A percentile compares a stretch with the other conserved stretches of the same genome.
Evolutionary conservation across 495 filamentous ascomycete species (phyloP).

Genomic region (Aspergillus asperescens): DNA sequence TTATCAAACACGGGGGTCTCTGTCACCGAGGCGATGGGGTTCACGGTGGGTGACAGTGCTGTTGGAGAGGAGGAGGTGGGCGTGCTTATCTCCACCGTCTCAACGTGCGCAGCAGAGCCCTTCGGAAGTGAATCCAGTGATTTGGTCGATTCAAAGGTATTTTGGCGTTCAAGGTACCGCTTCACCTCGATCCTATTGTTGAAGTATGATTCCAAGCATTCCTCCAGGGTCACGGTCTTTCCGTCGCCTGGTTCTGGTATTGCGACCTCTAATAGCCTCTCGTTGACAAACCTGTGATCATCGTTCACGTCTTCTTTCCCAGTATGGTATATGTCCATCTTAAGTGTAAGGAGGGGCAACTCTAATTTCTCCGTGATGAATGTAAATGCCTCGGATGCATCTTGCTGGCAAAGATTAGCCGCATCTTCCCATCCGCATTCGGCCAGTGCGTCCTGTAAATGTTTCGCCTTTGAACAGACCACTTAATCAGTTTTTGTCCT

Average conservation of each 20-base stretch:
- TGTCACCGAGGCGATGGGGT: constrained; percentile 30
- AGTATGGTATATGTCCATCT: constrained; percentile 91
- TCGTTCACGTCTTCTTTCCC: constrained; percentile 75
- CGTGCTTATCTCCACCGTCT: constrained; percentile 51
- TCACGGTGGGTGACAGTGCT: constrained; percentile 27
- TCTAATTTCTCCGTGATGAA: constrained; percentile 89
- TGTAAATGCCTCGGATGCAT: constrained; percentile 89
- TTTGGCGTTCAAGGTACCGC: constrained; percentile 63
- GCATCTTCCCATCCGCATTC: constrained; percentile 91
- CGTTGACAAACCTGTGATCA: constrained; percentile 91
- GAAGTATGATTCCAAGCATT: constrained; percentile 90
- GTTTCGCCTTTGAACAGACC: constrained; percentile 56
- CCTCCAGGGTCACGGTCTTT: constrained; percentile 68
- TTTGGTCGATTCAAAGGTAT: constrained; percentile 49
- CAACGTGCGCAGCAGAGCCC: constrained; percentile 48
- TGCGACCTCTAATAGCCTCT: constrained; percentile 85
- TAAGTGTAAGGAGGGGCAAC: constrained; percentile 81
- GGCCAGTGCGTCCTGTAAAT: constrained; percentile 76
- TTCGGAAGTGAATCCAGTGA: constrained; percentile 51
- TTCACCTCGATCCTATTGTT: constrained; percentile 91
- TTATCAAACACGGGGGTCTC: constrained; percentile 22
- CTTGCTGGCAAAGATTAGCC: constrained; percentile 69
- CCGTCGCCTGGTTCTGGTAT: constrained; percentile 58
- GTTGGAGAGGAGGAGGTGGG: constrained; percentile 40
- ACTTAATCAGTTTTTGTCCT: constrained; percentile 26